Base-by-base conservation (phyloP, 2,329 filamentous ascomycete species). In the Ceratocystis eucalypticola region DNA sequence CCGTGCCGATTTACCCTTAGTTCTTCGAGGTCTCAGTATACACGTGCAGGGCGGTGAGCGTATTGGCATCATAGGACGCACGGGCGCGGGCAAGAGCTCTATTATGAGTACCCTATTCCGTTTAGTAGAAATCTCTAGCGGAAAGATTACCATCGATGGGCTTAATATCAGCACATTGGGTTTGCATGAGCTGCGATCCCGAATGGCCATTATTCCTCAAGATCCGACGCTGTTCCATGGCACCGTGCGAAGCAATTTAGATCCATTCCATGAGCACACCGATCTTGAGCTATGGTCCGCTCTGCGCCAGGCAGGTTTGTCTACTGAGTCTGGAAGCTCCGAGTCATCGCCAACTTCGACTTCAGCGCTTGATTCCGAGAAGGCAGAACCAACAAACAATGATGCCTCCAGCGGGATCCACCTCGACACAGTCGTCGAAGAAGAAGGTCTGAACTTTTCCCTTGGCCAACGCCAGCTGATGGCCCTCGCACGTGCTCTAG, bases 381-480 rank as follows among this genome's bases (percentile, higher is more conserved):
- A 59, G 37, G 22, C 69, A 33, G 69, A 70, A 62, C 28, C 55
- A 15, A 66, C 68, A 61, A 66, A 71, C 66, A 67, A 70, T 68
- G 72, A 63, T 17, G 6, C 46, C 22, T 61, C 59, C 6, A 65
- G 45, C 3, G 57, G 66, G 8, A 88, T 96, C 68, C 86, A 91
- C 70, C 86, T 99, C 25, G 93, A 97, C 75, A 88, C 83, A 17
- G 73, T 84, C 1, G 93, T 97, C 1, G 91, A 96, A 71, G 94
- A 97, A 73, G 93, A 96, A 77, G 94, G 94, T 0, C 82, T 96
- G 69, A 97, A 97, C 76, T 96, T 96, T 79, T 96, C 91, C 0
- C 86, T 97, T 8, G 93, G 93, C 5, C 93, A 97, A 77, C 85
- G 94, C 2, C 94, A 97, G 76, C 84, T 97, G 62, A 96, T 97